A percentile compares a stretch with the other conserved stretches of the same genome.
Conservation (phyloP, 164 flowering plant species). For the Vitis rotundifolia region DNA sequence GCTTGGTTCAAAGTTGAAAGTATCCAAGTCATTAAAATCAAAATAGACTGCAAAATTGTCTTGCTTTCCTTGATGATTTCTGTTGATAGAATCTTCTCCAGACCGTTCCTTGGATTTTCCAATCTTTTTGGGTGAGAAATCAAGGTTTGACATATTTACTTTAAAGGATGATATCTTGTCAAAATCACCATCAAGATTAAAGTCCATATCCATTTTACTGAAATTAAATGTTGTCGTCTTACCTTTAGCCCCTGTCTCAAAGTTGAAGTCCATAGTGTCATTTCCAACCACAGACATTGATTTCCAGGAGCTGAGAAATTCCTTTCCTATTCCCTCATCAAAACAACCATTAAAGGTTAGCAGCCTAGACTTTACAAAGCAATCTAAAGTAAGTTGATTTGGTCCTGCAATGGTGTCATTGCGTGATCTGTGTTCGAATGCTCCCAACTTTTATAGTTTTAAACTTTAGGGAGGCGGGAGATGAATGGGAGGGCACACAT, state of each 20-base stretch:
- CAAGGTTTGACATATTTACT: slow-evolving; percentile 81
- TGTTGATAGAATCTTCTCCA: slow-evolving; percentile 39
- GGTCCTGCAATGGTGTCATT: too few species aligned
- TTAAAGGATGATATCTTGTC: slow-evolving; percentile 79
- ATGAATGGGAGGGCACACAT: too few species aligned
- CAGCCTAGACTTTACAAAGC: too few species aligned
- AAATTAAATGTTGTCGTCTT: slow-evolving; percentile 51
- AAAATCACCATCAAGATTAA: slow-evolving; percentile 73
- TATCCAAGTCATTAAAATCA: slow-evolving; percentile 72
- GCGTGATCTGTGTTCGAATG: too few species aligned
- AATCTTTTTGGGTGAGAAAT: slow-evolving; percentile 62
- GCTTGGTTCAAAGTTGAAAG: slow-evolving; percentile 54
- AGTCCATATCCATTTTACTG: slow-evolving; percentile 76
- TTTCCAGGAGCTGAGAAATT: slow-evolving; percentile 80
- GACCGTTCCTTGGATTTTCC: slow-evolving; percentile 46
- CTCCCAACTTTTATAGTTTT: too few species aligned
- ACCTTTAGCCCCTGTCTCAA: slow-evolving; percentile 44
- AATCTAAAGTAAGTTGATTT: too few species aligned
- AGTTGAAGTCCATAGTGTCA: slow-evolving; percentile 60
- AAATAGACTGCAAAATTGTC: slow-evolving; percentile 59
- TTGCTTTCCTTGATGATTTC: slow-evolving; percentile 39
- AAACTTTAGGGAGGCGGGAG: too few species aligned
- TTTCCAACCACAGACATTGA: slow-evolving; percentile 49
- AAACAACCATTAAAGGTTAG: too few species aligned
- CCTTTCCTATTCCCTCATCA: slow-evolving; percentile 78